Evolutionary conservation across 2,329 filamentous ascomycete species (phyloP), one percentile per base, ranked within the genome.

Genomic region (Pestalotiopsis sp.): DNA sequence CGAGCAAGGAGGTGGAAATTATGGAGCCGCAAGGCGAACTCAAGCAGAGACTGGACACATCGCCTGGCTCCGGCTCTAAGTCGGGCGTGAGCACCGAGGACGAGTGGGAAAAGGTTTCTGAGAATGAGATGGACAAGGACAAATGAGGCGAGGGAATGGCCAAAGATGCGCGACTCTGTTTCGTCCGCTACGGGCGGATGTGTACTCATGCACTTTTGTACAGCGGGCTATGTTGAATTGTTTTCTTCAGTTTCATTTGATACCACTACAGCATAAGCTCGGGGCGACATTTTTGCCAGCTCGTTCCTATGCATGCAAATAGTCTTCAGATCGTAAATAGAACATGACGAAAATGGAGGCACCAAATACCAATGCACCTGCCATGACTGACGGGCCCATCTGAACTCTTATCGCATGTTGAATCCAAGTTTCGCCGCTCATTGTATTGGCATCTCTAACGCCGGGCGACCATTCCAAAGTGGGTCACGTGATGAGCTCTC

Each of bases 101-200:
- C 76, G 95, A 98, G 82, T 98, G 95, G 95, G 95, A 98, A 84
- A 97, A 96, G 85, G 92, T 98, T 3, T 94, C 93, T 25, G 92
- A 92, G 79, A 88, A 85, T 69, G 89, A 90, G 83, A 85, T 85
- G 74, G 86, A 88, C 72, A 89, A 88, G 79, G 84, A 85, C 69
- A 87, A 87, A 76, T 86, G 71, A 78, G 36, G n/a, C 27, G 36
- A 52, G 61, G 25, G n/a, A 27, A 55, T 27, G 27, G 25, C 6
- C 12, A 3, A 62, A 13, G n/a, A 39, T 27, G 25, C 14, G 57
- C 25, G 45, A 11, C 57, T 36, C 27, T 27, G 3, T 3, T 36
- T 38, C 59, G 20, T 38, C 20, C 9, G 13, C 9, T 9, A 38
- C 3, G 27, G 59, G 17, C 17, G 59, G 12, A 20, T 20, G 20